These are phyloP conservation scores for Fusarium vanettenii DNA, from an alignment of 2,329 filamentous ascomycete genomes.

Conservation along the genomic window DNA sequence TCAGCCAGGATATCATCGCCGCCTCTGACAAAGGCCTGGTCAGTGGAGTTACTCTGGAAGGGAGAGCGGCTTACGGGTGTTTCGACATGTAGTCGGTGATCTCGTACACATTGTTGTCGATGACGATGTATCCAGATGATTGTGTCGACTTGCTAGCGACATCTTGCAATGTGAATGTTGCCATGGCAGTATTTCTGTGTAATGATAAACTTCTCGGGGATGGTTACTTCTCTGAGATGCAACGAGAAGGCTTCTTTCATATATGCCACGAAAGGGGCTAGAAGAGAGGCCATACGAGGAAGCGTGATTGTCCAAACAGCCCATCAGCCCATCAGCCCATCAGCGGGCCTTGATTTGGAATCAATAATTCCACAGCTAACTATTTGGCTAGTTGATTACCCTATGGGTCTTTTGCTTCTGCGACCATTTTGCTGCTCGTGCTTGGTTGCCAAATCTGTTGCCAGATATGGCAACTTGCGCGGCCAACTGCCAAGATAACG, in stretches of 20 bases:
- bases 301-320: neutral
- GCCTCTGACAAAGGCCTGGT: neutral
- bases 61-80: neutral
- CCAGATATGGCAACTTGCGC: neutral
- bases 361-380: neutral
- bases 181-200: neutral
- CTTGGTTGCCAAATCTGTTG: neutral
- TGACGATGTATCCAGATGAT: neutral
- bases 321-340: too few relatives aligned
- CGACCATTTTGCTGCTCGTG: neutral
- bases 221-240: neutral
- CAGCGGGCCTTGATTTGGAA: neutral
- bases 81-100: neutral
- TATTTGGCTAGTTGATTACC: neutral
- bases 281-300: neutral
- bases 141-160: neutral
- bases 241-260: neutral
- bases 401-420: neutral
- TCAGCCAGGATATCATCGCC: neutral
- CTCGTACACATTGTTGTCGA: neutral
- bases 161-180: neutral
- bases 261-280: neutral
- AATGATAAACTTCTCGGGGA: rapidly evolving
- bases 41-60: too few relatives aligned
- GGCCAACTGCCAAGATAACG: neutral